Evolutionary conservation across 2,329 filamentous ascomycete species (phyloP).

Genomic region (Tolypocladium inflatum): DNA sequence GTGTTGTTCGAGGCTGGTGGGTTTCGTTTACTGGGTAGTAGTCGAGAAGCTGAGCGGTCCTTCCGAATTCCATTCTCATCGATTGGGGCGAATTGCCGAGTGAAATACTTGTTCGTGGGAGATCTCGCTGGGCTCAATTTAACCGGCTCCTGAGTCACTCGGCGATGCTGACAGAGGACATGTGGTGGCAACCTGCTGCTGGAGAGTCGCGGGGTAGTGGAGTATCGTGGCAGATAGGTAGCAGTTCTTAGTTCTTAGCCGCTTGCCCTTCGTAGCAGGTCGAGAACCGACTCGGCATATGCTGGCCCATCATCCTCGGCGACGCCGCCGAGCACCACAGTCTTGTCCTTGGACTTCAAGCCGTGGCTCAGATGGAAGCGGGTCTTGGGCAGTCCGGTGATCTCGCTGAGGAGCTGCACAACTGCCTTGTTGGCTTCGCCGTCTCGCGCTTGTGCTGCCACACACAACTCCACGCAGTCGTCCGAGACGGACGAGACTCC

Average conservation of each 20-base stretch:
- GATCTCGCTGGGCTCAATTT: not conserved
- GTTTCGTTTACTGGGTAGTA: not conserved
- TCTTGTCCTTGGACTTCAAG: slow-evolving; percentile 56
- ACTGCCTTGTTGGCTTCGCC: slow-evolving; percentile 63
- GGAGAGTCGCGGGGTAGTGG: not conserved
- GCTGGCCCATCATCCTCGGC: slow-evolving; percentile 17
- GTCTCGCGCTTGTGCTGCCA: slow-evolving; percentile 54
- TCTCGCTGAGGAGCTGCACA: slow-evolving; percentile 49
- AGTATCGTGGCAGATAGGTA: not conserved
- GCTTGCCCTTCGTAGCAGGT: slow-evolving; percentile 16
- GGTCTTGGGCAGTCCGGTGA: slow-evolving; percentile 53
- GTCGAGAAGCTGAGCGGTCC: not conserved
- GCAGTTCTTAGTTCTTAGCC: not conserved
- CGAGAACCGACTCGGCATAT: slow-evolving; percentile 16
- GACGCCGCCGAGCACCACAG: slow-evolving; percentile 32
- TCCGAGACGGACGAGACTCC: slow-evolving; percentile 49
- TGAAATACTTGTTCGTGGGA: not conserved
- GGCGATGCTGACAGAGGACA: slow-evolving; percentile 1
- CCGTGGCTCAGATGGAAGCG: slow-evolving; percentile 54
- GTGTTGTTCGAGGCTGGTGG: not conserved
- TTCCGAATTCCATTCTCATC: not conserved
- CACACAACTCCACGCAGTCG: slow-evolving; percentile 52
- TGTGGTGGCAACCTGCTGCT: too few species aligned
- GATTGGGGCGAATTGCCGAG: not conserved
- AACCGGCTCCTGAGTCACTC: not conserved